A percentile compares a stretch with the other conserved stretches of the same genome.
These are phyloP conservation scores for Rhodotorula glutinis DNA, from an alignment of 1,284 basidiomycete genomes.

Conservation along the genomic window DNA sequence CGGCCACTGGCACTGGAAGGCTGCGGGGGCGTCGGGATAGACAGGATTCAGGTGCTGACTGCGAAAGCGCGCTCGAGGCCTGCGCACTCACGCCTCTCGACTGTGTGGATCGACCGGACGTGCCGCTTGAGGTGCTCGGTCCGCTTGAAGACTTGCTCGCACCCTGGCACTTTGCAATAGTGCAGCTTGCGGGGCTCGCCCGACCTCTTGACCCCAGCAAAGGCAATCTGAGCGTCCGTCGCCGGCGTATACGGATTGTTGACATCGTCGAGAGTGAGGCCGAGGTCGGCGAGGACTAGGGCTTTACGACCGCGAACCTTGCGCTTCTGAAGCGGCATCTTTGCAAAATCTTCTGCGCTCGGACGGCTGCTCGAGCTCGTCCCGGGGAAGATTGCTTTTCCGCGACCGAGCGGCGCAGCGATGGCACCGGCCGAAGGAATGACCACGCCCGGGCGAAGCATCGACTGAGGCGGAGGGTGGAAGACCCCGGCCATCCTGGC, in stretches of 20 bases:
- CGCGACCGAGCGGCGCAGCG: neutral
- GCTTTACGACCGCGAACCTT: slow-evolving; percentile 42
- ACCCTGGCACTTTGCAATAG: slow-evolving; percentile 43
- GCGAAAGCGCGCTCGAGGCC: no score
- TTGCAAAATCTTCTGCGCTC: slow-evolving; percentile 15
- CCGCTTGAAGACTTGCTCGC: slow-evolving; percentile 67
- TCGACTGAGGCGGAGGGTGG: slow-evolving; percentile 29
- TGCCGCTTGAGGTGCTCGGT: slow-evolving; percentile 76
- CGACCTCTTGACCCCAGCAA: slow-evolving; percentile 36
- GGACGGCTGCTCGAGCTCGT: slow-evolving; percentile 18
- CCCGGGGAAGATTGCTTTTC: neutral
- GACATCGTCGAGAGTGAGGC: slow-evolving; percentile 18
- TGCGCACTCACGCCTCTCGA: slow-evolving; percentile 64
- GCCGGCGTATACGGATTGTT: slow-evolving; percentile 26
- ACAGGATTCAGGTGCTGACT: no score
- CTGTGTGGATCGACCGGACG: slow-evolving; percentile 71
- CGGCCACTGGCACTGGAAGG: slow-evolving; percentile 69
- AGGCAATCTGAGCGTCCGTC: slow-evolving; percentile 30
- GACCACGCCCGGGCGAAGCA: slow-evolving; percentile 25
- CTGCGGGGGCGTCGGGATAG: no score
- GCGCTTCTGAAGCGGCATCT: slow-evolving; percentile 40
- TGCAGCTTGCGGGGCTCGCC: slow-evolving; percentile 44
- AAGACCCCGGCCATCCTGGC: slow-evolving; percentile 7
- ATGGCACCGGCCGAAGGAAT: neutral
- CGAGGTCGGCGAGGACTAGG: slow-evolving; percentile 29